These are phyloP conservation scores for Plectranthus barbatus DNA, from an alignment of 257 asterid genomes.

Conservation along the genomic window DNA sequence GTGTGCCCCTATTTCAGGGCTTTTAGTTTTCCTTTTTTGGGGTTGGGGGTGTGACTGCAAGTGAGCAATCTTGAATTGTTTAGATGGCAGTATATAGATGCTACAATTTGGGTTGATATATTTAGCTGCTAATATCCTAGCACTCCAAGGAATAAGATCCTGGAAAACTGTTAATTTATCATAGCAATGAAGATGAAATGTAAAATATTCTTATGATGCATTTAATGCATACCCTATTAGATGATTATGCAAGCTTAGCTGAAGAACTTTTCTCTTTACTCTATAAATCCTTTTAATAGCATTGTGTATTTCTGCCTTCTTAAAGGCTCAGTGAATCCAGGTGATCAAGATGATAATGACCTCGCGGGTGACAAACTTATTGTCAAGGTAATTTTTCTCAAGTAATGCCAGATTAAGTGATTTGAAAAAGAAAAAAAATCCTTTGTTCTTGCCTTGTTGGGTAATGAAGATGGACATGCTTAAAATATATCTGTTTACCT, in stretches of 20 bases:
- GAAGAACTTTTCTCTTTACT: not conserved
- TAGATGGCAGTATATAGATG: too few species aligned
- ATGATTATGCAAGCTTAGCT: slow-evolving; percentile 4
- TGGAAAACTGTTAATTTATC: too few species aligned
- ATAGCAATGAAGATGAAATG: too few species aligned
- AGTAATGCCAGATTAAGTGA: not conserved
- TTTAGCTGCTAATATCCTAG: too few species aligned
- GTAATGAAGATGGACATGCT: too few species aligned
- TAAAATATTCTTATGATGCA: not conserved
- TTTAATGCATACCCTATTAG: not conserved
- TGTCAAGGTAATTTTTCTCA: slow-evolving; percentile 59
- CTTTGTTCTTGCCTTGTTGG: slow-evolving; percentile 8
- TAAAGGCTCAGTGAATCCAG: slow-evolving; percentile 44
- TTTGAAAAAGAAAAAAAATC: slow-evolving; percentile 10
- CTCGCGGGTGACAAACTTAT: slow-evolving; percentile 28
- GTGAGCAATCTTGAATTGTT: too few species aligned
- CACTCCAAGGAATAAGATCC: not conserved
- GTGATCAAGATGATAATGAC: slow-evolving; percentile 36
- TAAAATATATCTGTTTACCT: too few species aligned
- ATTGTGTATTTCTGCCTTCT: slow-evolving; percentile 18
- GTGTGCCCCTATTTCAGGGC: too few species aligned
- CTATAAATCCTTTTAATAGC: not conserved
- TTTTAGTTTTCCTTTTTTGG: not conserved
- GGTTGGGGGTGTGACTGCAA: too few species aligned
- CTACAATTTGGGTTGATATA: too few species aligned